These are phyloP conservation scores for Zizania latifolia DNA, from an alignment of 176 grass and related monocot species.

Conservation along the genomic window DNA sequence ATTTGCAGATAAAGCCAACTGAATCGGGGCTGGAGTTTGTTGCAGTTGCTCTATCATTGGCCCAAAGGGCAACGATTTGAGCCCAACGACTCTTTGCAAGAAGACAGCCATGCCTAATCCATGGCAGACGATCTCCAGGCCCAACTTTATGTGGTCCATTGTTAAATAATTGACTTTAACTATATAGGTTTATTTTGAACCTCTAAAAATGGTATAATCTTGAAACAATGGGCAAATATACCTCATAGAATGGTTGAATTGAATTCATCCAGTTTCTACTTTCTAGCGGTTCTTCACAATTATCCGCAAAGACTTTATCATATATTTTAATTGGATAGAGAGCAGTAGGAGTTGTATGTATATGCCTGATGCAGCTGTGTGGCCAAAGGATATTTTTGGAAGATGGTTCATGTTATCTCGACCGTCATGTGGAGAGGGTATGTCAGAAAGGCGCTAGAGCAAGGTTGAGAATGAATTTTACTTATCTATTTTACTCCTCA, in stretches of 20 bases:
- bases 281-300: neutral
- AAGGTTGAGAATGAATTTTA: too few relatives aligned
- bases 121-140: conserved; percentile 21
- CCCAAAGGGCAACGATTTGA: conserved; percentile 30
- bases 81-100: conserved; percentile 26
- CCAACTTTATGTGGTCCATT: conserved; percentile 41
- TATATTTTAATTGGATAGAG: too few relatives aligned
- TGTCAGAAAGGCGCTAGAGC: too few relatives aligned
- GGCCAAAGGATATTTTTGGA: too few relatives aligned
- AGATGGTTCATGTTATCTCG: too few relatives aligned
- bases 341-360: too few relatives aligned
- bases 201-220: neutral
- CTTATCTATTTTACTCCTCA: too few relatives aligned
- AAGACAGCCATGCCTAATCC: too few relatives aligned
- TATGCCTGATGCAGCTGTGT: too few relatives aligned
- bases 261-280: neutral
- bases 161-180: conserved; percentile 10
- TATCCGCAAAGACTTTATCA: neutral
- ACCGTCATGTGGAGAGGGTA: too few relatives aligned
- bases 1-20: conserved; percentile 43
- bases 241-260: neutral
- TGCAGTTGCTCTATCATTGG: conserved; percentile 40
- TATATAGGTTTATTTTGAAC: neutral
- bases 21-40: conserved; percentile 39
- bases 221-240: neutral